phyloP scores from a whole-genome alignment of 177 flowering plant genomes.

The Telopea speciosissima region DNA sequence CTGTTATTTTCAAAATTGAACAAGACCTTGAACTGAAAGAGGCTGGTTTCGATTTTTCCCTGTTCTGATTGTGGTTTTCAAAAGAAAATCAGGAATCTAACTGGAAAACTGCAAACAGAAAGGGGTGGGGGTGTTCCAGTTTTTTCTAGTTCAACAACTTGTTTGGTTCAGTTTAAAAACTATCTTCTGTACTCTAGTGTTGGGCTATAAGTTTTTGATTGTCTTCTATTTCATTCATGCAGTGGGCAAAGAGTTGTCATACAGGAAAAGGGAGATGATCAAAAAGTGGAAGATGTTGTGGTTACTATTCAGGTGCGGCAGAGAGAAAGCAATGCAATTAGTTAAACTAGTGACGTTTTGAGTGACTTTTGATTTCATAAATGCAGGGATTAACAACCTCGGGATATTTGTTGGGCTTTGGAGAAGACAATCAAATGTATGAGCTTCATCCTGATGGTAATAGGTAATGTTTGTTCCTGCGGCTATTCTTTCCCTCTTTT shows the following conservation, averaged over 20 bases:
- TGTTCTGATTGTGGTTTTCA: too few species aligned
- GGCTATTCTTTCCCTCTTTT: neutral
- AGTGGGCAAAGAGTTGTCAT: slow-evolving; percentile 83
- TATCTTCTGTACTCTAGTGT: too few species aligned
- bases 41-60: too few species aligned
- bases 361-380: slow-evolving; percentile 8
- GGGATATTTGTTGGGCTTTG: slow-evolving; percentile 81
- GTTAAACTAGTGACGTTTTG: neutral
- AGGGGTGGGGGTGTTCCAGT: too few species aligned
- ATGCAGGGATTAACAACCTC: slow-evolving; percentile 79
- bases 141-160: too few species aligned
- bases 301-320: slow-evolving; percentile 81
- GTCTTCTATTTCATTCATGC: slow-evolving; percentile 16
- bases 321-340: neutral
- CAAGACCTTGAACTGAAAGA: too few species aligned
- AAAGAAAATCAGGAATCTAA: too few species aligned
- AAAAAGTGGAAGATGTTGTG: slow-evolving; percentile 40
- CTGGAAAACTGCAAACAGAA: too few species aligned
- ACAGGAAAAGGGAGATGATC: slow-evolving; percentile 50
- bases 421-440: slow-evolving; percentile 66
- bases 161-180: too few species aligned
- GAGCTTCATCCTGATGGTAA: slow-evolving; percentile 99
- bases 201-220: too few species aligned
- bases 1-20: too few species aligned
- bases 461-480: slow-evolving; percentile 37